Evolutionary conservation across 2,329 filamentous ascomycete species (phyloP).

Genomic region (Acarospora socialis): DNA sequence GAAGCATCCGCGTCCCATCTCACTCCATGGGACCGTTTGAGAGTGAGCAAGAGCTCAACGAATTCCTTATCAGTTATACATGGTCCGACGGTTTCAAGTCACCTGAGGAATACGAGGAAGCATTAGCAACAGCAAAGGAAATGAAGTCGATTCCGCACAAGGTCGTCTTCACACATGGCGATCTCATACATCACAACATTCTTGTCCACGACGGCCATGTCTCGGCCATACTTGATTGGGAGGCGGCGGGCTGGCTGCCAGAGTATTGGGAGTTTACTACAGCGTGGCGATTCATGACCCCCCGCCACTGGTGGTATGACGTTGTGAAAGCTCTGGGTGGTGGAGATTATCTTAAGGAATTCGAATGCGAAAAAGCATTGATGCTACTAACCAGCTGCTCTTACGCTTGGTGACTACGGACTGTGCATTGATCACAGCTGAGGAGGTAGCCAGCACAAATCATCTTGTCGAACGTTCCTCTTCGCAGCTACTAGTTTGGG

Average conservation of each 20-base stretch:
- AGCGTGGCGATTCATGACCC: conserved; percentile 14
- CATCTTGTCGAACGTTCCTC: too few species aligned
- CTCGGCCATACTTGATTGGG: conserved; percentile 34
- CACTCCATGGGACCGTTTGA: conserved; percentile 21
- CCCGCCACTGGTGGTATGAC: background rate
- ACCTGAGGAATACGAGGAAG: conserved; percentile 16
- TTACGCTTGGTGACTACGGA: conserved; percentile 15
- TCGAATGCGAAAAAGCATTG: background rate
- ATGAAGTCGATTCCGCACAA: conserved; percentile 13
- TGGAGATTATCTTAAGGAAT: background rate
- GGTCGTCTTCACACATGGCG: conserved; percentile 16
- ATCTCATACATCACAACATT: conserved; percentile 20
- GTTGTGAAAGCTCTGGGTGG: conserved; percentile 1
- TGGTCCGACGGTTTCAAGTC: conserved; percentile 20
- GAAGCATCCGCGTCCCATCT: conserved; percentile 21
- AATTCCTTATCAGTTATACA: conserved; percentile 18
- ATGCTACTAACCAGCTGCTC: background rate
- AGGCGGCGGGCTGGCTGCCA: conserved; percentile 30
- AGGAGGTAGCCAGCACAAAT: too few species aligned
- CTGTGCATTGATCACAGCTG: too few species aligned
- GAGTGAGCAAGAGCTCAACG: conserved; percentile 18
- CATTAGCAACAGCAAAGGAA: conserved; percentile 15
- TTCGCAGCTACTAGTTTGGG: too few species aligned
- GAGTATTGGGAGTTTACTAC: conserved; percentile 32
- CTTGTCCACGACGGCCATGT: conserved; percentile 25